Evolutionary conservation across 352 stramenopile species (phyloP).

Genomic region (Globisporangium canariense): DNA sequence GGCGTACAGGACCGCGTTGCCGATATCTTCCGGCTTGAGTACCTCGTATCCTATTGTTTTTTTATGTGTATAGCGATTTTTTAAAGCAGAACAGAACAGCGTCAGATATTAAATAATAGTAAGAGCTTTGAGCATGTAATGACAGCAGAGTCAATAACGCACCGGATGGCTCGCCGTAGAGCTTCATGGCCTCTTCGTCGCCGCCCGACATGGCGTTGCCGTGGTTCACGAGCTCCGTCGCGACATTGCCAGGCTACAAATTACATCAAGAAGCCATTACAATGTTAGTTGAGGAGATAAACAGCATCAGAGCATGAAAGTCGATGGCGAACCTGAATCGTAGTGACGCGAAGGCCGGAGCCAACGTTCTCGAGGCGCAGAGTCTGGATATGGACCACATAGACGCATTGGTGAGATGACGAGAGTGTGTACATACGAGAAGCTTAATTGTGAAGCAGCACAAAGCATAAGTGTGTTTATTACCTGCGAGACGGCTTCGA

Average conservation of each 20-base stretch:
- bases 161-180: conserved; percentile 56
- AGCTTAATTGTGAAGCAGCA: background rate
- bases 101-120: conserved; percentile 5
- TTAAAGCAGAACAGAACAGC: conserved; percentile 4
- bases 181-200: conserved; percentile 80
- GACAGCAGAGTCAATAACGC: background rate
- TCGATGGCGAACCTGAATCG: conserved; percentile 48
- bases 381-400: conserved; percentile 16
- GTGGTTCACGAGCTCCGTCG: conserved; percentile 87
- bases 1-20: conserved; percentile 84
- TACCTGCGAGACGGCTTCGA: conserved; percentile 86
- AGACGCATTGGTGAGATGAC: background rate
- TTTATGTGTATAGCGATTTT: conserved; percentile 10
- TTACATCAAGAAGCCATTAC: background rate
- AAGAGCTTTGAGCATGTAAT: background rate
- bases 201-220: conserved; percentile 63
- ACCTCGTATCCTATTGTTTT: conserved; percentile 54
- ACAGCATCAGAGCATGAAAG: background rate
- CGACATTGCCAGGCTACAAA: conserved; percentile 85
- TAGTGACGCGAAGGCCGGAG: conserved; percentile 85
- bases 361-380: conserved; percentile 84
- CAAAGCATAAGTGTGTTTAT: background rate
- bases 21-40: conserved; percentile 83
- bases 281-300: background rate
- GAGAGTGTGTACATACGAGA: background rate